These are phyloP conservation scores for Leucocoprinus leucothites DNA, from an alignment of 768 basidiomycete genomes.

Conservation along the genomic window DNA sequence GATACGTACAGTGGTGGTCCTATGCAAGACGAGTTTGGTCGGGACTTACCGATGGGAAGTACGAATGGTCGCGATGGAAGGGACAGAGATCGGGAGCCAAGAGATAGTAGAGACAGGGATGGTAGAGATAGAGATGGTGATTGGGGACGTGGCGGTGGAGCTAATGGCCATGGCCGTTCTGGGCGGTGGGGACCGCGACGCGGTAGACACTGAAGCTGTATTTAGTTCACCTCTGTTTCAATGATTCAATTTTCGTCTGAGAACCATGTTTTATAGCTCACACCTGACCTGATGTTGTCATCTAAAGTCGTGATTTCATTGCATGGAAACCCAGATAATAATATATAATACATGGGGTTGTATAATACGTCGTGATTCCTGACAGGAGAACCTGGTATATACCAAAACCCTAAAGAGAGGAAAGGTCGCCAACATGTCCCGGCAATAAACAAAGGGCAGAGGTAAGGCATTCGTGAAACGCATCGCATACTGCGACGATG, in stretches of 20 bases:
- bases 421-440: background rate
- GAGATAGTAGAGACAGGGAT: slow-evolving; percentile 4
- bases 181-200: slow-evolving; percentile 11
- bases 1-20: background rate
- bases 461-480: background rate
- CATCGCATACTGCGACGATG: slow-evolving; percentile 11
- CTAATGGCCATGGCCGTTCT: slow-evolving; percentile 7
- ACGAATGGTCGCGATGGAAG: slow-evolving; percentile 11
- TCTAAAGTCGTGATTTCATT: background rate
- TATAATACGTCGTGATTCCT: too few species aligned
- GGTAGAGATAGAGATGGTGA: slow-evolving; percentile 14
- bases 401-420: background rate
- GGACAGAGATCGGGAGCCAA: slow-evolving; percentile 1
- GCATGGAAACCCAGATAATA: background rate
- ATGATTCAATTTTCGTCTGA: background rate
- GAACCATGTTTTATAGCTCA: too few species aligned
- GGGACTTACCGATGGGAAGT: slow-evolving; percentile 2
- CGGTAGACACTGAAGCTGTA: background rate
- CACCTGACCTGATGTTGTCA: too few species aligned
- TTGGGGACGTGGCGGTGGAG: slow-evolving; percentile 12
- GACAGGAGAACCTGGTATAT: background rate
- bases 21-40: slow-evolving; percentile 10
- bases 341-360: too few species aligned
- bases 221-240: background rate
- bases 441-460: too few species aligned